Evolutionary conservation across 345 rosid genomes (phyloP).

Genomic region (Psidium friedrichsthalianum): DNA sequence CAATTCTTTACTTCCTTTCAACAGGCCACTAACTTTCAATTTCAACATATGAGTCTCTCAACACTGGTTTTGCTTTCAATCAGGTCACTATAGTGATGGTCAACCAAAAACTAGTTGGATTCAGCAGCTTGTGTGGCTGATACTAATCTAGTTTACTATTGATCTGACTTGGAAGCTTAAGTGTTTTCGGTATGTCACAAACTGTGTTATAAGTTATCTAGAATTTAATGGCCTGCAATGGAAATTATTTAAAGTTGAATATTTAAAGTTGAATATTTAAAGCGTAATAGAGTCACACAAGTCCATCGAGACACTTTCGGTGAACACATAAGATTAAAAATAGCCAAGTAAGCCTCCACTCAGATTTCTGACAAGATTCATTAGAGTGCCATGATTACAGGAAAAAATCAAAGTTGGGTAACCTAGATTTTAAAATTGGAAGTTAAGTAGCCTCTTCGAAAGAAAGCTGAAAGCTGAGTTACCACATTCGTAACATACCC

Average conservation of each 20-base stretch:
- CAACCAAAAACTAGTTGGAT: not conserved
- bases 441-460: not conserved
- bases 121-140: not conserved
- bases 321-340: not conserved
- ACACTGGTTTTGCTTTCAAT: not conserved
- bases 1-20: not conserved
- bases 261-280: not conserved
- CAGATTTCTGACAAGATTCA: not conserved
- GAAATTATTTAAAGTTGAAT: not conserved
- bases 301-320: not conserved
- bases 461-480: not conserved
- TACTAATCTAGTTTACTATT: not conserved
- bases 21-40: not conserved
- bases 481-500: not conserved
- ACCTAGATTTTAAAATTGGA: not conserved
- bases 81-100: not conserved
- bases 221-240: not conserved
- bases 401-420: not conserved
- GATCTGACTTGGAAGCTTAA: not conserved
- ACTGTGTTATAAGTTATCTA: not conserved
- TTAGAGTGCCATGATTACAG: not conserved
- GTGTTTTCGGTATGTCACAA: not conserved
- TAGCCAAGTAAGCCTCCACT: not conserved
- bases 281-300: not conserved
- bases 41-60: not conserved